Evolutionary conservation across 257 asterid genomes (phyloP).

Genomic region (Striga asiatica): DNA sequence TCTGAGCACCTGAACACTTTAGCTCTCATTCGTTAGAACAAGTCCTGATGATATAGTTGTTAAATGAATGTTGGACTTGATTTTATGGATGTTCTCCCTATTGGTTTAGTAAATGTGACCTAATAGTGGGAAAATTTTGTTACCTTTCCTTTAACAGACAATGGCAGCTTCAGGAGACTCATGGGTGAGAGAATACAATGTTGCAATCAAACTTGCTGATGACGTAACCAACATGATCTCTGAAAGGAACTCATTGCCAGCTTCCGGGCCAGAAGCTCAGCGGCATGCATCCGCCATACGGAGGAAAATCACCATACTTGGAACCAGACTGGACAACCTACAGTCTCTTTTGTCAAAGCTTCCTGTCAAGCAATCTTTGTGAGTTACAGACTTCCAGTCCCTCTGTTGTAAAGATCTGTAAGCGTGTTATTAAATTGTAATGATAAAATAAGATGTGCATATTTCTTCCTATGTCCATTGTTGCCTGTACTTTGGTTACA

Average conservation of each 20-base stretch:
- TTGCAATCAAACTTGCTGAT: constrained; percentile 77
- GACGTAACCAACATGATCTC: constrained; percentile 80
- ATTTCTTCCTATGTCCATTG: neutral
- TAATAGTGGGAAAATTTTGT: neutral
- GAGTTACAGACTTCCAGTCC: too few relatives aligned
- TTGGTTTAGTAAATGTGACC: constrained; percentile 7
- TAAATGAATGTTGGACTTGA: constrained; percentile 2
- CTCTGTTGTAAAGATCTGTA: neutral
- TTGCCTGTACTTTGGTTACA: neutral
- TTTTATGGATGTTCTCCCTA: neutral
- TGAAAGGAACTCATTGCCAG: constrained; percentile 58
- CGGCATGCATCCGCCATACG: constrained; percentile 74
- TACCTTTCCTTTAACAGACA: constrained; percentile 36
- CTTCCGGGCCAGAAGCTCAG: constrained; percentile 74
- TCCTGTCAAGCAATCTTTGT: constrained; percentile 65
- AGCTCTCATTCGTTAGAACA: too few relatives aligned
- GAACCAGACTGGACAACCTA: constrained; percentile 72
- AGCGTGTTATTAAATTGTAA: neutral
- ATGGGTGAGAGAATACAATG: constrained; percentile 94
- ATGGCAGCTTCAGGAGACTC: constrained; percentile 77
- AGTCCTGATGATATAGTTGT: too few relatives aligned
- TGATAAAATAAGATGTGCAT: neutral
- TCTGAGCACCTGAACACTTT: too few relatives aligned
- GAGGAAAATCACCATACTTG: constrained; percentile 87
- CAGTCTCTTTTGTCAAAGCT: constrained; percentile 48